These are phyloP conservation scores for Colletotrichum sp. DNA, from an alignment of 2,329 filamentous ascomycete species.

Conservation along the genomic window DNA sequence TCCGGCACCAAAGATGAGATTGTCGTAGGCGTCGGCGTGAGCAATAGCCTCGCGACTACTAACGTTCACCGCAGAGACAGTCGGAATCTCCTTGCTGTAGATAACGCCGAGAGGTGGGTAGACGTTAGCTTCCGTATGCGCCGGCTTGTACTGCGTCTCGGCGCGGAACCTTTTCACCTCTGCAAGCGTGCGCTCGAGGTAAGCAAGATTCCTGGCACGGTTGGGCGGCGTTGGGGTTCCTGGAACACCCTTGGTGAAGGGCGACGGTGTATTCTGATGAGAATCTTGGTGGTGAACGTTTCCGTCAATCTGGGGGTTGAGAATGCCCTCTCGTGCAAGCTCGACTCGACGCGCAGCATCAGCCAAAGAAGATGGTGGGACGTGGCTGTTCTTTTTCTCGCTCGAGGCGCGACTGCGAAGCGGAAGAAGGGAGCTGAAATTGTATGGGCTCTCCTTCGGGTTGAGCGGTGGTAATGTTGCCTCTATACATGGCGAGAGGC, in stretches of 20 bases:
- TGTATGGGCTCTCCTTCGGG: slow-evolving; percentile 38
- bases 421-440: slow-evolving; percentile 52
- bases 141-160: slow-evolving; percentile 68
- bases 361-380: slow-evolving; percentile 19
- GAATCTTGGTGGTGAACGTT: slow-evolving; percentile 26
- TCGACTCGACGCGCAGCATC: slow-evolving; percentile 34
- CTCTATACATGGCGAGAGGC: slow-evolving; percentile 78
- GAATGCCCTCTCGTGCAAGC: slow-evolving; percentile 37
- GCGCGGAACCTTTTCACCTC: slow-evolving; percentile 77
- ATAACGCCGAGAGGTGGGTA: slow-evolving; percentile 86
- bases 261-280: background rate
- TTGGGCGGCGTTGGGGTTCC: slow-evolving; percentile 49
- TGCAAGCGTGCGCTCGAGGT: slow-evolving; percentile 76
- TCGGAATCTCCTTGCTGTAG: slow-evolving; percentile 87
- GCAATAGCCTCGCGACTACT: slow-evolving; percentile 75
- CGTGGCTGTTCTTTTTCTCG: slow-evolving; percentile 33
- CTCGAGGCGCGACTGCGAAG: slow-evolving; percentile 48
- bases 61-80: slow-evolving; percentile 82
- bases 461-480: slow-evolving; percentile 66
- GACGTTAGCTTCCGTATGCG: slow-evolving; percentile 66
- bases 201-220: slow-evolving; percentile 57
- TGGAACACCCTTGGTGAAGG: slow-evolving; percentile 28
- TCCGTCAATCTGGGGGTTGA: slow-evolving; percentile 53
- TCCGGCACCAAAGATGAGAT: slow-evolving; percentile 83
- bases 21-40: slow-evolving; percentile 80